Evolutionary conservation across 345 rosid species (phyloP).

Genomic region (Hirschfeldia incana): DNA sequence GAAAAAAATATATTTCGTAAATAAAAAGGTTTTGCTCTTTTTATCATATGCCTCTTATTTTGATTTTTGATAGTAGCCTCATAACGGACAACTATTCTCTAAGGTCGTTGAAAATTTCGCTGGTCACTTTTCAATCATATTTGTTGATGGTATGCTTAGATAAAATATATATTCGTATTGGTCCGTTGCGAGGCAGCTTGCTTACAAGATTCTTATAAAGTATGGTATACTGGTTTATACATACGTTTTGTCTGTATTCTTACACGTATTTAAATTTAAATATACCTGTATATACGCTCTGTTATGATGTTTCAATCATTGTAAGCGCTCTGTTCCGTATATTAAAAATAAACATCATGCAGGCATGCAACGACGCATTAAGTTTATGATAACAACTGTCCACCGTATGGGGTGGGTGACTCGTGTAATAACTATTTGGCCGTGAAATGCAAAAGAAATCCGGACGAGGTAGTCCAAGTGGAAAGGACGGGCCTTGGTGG

Average conservation of each 20-base stretch:
- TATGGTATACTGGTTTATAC: not conserved
- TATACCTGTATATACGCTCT: not conserved
- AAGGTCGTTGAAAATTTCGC: not conserved
- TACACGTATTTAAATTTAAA: not conserved
- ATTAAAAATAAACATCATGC: constrained; percentile 18
- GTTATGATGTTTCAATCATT: constrained; percentile 3
- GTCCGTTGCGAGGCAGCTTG: not conserved
- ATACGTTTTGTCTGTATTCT: constrained; percentile 5
- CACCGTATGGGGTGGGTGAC: not conserved
- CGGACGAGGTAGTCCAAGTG: no score
- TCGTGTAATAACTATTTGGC: constrained; percentile 10
- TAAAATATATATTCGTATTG: not conserved
- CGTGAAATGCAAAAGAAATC: not conserved
- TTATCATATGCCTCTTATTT: not conserved
- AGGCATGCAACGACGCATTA: constrained; percentile 22
- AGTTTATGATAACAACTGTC: constrained; percentile 21
- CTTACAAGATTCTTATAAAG: constrained; percentile 1
- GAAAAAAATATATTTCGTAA: not conserved
- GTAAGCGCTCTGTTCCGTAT: not conserved
- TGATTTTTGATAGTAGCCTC: not conserved
- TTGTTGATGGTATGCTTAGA: not conserved
- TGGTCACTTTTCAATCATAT: not conserved
- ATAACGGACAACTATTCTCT: not conserved
- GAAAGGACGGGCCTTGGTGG: no score
- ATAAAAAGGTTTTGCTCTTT: not conserved